A percentile compares a stretch with the other conserved stretches of the same genome.
Conservation (phyloP, 768 basidiomycete species). For the Scleroderma bovista region DNA sequence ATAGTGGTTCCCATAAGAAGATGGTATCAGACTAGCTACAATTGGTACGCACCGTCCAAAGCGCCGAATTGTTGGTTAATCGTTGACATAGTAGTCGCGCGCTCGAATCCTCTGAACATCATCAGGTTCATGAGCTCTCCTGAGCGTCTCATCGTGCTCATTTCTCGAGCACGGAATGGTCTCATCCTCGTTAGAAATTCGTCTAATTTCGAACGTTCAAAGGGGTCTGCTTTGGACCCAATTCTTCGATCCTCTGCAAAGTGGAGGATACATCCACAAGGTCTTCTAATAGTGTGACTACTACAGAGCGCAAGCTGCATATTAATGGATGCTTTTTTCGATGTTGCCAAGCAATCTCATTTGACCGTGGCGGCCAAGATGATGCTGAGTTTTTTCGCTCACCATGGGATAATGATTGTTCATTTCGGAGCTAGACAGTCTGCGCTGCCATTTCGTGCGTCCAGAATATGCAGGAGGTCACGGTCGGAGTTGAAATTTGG, state of each 20-base stretch:
- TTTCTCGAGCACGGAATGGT: constrained; percentile 59
- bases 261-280: constrained; percentile 47
- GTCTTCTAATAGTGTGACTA: constrained; percentile 58
- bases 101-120: constrained; percentile 49
- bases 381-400: too few relatives aligned
- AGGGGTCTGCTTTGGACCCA: constrained; percentile 47
- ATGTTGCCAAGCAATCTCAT: too few relatives aligned
- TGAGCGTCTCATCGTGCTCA: too few relatives aligned
- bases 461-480: too few relatives aligned
- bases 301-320: too few relatives aligned
- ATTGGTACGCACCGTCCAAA: constrained; percentile 45
- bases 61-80: background rate
- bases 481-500: too few relatives aligned
- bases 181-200: constrained; percentile 67
- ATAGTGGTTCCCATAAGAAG: constrained; percentile 37
- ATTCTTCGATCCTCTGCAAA: constrained; percentile 41
- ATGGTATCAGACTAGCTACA: constrained; percentile 52
- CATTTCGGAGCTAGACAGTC: too few relatives aligned
- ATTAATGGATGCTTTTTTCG: too few relatives aligned
- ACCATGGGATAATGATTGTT: too few relatives aligned
- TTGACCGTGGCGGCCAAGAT: too few relatives aligned
- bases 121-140: constrained; percentile 72
- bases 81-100: constrained; percentile 51
- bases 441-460: too few relatives aligned
- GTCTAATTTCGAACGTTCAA: constrained; percentile 49